These are phyloP conservation scores for Corinectria fuckeliana DNA, from an alignment of 2,329 filamentous ascomycete genomes.

Conservation along the genomic window DNA sequence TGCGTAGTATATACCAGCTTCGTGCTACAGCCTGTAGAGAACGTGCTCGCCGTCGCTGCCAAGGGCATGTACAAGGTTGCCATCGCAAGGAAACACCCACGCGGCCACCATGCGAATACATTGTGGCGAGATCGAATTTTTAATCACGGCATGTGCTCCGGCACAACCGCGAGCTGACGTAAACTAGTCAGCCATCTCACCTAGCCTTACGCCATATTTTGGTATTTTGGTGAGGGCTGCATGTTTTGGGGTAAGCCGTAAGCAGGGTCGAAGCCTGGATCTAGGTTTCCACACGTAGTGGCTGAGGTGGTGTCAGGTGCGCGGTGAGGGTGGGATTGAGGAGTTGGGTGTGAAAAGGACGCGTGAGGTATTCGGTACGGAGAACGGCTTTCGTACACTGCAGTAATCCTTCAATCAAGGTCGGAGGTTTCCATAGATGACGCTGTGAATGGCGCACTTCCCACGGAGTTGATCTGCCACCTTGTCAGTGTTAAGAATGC, in stretches of 20 bases:
- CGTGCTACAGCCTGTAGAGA: neutral
- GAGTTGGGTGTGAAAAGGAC: neutral
- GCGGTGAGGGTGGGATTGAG: neutral
- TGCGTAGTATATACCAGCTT: neutral
- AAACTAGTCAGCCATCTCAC: neutral
- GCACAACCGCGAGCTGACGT: conserved; percentile 4
- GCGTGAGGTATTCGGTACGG: neutral
- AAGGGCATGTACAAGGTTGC: too few species aligned
- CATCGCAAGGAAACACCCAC: neutral
- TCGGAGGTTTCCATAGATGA: neutral
- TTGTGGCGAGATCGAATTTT: neutral
- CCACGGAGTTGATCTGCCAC: neutral
- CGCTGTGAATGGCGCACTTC: neutral
- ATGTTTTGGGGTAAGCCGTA: neutral
- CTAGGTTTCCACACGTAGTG: neutral
- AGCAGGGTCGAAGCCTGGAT: neutral
- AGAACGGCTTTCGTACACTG: neutral
- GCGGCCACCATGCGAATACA: neutral
- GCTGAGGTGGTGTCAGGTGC: neutral
- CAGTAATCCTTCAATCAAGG: neutral
- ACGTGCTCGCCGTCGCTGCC: too few species aligned
- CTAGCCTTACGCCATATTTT: neutral
- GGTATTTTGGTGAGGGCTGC: neutral
- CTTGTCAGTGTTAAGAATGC: neutral
- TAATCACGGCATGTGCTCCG: neutral